phyloP scores from a whole-genome alignment of 164 flowering plant genomes.

The Stephania cephalantha region DNA sequence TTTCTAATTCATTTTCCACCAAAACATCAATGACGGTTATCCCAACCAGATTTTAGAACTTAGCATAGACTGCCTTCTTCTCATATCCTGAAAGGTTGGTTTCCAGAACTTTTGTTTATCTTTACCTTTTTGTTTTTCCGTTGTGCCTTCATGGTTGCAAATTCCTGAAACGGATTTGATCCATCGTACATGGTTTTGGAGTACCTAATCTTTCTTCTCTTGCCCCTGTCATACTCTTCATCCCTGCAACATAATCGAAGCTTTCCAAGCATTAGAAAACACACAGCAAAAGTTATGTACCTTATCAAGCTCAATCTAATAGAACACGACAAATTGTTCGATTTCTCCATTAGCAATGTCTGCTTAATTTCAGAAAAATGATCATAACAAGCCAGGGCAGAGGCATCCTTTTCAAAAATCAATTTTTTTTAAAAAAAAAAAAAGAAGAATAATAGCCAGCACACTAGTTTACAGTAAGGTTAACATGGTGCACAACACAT shows the following conservation, averaged over 20 bases:
- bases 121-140: slow-evolving; percentile 31
- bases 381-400: too few species aligned
- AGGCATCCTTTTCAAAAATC: too few species aligned
- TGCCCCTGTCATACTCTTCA: slow-evolving; percentile 80
- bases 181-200: slow-evolving; percentile 37
- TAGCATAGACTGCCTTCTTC: background rate
- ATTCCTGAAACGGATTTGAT: slow-evolving; percentile 69
- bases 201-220: slow-evolving; percentile 60
- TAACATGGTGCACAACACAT: too few species aligned
- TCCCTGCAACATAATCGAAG: slow-evolving; percentile 46
- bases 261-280: background rate
- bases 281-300: background rate
- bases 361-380: too few species aligned
- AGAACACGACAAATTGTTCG: too few species aligned
- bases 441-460: too few species aligned
- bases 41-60: background rate
- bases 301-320: background rate
- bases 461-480: too few species aligned
- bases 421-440: too few species aligned
- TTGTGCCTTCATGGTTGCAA: slow-evolving; percentile 41
- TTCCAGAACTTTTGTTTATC: slow-evolving; percentile 30
- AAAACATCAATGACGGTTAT: background rate
- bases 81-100: slow-evolving; percentile 65
- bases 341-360: too few species aligned
- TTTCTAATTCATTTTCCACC: background rate